These are phyloP conservation scores for Orbilia blumenaviensis DNA, from an alignment of 2,329 filamentous ascomycete genomes.

Conservation along the genomic window DNA sequence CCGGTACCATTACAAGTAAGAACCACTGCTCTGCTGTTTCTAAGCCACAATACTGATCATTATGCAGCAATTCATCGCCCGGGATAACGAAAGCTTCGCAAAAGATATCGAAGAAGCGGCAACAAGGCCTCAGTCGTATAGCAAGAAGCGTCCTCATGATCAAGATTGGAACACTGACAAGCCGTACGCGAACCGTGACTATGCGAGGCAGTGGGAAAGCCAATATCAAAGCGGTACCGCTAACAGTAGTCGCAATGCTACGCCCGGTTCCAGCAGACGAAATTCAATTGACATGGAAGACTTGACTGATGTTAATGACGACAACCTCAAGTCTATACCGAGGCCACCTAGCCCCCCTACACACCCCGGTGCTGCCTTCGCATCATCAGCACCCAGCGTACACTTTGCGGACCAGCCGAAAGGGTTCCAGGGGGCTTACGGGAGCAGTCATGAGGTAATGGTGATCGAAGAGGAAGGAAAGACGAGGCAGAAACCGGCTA, in stretches of 20 bases:
- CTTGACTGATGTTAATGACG: constrained; percentile 1
- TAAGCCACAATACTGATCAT: neutral
- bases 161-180: constrained; percentile 29
- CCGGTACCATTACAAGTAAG: constrained; percentile 56
- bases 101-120: constrained; percentile 49
- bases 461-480: constrained; percentile 20
- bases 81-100: constrained; percentile 56
- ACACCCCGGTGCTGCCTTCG: neutral
- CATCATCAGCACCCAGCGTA: constrained; percentile 14
- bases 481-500: constrained; percentile 1
- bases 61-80: constrained; percentile 55
- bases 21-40: neutral
- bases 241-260: constrained; percentile 47
- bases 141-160: constrained; percentile 30
- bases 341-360: constrained; percentile 44
- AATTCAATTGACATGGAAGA: constrained; percentile 29
- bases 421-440: constrained; percentile 30
- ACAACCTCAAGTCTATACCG: constrained; percentile 18
- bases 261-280: constrained; percentile 43
- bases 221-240: constrained; percentile 27
- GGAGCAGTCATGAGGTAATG: constrained; percentile 15
- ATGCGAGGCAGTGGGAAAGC: constrained; percentile 25
- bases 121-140: constrained; percentile 13
- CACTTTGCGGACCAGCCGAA: constrained; percentile 36
- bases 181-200: constrained; percentile 6